Conservation (phyloP, 495 filamentous ascomycete genomes). For the Hypoxylon crocopeplum region DNA sequence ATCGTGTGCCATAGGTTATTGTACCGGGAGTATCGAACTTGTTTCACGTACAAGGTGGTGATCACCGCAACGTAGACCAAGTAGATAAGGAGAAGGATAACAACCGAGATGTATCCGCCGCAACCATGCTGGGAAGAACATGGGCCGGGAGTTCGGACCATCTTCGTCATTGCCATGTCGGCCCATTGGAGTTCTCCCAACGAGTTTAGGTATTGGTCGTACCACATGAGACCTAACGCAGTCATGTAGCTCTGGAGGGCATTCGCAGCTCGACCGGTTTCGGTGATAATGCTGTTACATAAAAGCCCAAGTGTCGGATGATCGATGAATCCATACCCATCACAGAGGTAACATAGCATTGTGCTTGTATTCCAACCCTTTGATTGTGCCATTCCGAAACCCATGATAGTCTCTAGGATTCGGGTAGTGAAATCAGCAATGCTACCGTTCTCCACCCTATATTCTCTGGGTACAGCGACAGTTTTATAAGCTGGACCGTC, state of each 20-base stretch:
- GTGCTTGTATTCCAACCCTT: neutral
- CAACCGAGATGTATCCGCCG: neutral
- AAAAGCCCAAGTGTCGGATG: neutral
- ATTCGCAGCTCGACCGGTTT: neutral
- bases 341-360: neutral
- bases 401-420: neutral
- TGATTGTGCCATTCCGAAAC: neutral
- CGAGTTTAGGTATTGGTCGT: neutral
- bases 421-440: neutral
- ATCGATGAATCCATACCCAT: neutral
- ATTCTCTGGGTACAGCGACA: neutral
- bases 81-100: neutral
- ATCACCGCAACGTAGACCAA: neutral
- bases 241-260: neutral
- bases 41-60: neutral
- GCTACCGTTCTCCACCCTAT: neutral
- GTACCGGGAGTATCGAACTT: slow-evolving; percentile 3
- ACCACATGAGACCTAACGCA: neutral
- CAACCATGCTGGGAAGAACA: neutral
- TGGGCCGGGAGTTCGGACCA: neutral
- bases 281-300: neutral
- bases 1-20: neutral
- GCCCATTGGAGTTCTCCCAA: neutral
- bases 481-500: neutral
- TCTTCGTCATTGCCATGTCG: neutral